phyloP scores from a whole-genome alignment of 2,329 filamentous ascomycete species.

The Xylaria sp. region DNA sequence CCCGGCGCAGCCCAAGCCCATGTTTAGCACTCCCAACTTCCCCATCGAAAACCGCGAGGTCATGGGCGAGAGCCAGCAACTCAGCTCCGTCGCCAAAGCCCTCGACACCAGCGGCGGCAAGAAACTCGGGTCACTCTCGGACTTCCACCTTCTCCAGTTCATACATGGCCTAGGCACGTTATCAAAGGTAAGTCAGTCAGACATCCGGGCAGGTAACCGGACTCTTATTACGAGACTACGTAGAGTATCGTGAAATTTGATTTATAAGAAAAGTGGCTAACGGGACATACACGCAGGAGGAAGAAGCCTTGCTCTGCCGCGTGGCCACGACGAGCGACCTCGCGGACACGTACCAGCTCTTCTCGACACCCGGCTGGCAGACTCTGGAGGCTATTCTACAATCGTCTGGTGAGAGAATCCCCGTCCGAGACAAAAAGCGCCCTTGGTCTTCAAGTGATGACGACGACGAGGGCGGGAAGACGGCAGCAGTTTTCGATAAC shows the following conservation, averaged over 20 bases:
- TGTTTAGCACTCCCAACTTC: slow-evolving; percentile 76
- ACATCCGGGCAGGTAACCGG: no score
- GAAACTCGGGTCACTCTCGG: slow-evolving; percentile 70
- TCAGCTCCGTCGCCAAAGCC: slow-evolving; percentile 67
- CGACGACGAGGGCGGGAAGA: slow-evolving; percentile 36
- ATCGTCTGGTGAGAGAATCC: slow-evolving; percentile 95
- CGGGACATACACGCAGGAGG: no score
- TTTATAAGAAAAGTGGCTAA: no score
- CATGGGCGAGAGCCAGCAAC: slow-evolving; percentile 84
- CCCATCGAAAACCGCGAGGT: slow-evolving; percentile 89
- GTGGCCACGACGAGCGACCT: slow-evolving; percentile 82
- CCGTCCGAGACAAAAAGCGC: slow-evolving; percentile 60
- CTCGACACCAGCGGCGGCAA: slow-evolving; percentile 65
- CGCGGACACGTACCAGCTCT: slow-evolving; percentile 78
- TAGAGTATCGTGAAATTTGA: no score
- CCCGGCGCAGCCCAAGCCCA: slow-evolving; percentile 75
- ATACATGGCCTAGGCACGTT: slow-evolving; percentile 79
- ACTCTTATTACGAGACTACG: no score
- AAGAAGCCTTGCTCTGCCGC: slow-evolving; percentile 82
- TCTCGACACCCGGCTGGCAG: slow-evolving; percentile 89
- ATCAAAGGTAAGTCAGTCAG: slow-evolving; percentile 75
- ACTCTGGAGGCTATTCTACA: slow-evolving; percentile 90
- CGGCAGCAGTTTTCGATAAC: background rate
- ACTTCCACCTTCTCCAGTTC: slow-evolving; percentile 94
- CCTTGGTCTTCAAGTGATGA: slow-evolving; percentile 47